Evolutionary conservation across 495 filamentous ascomycete genomes (phyloP).

Genomic region (Xylaria flabelliformis): DNA sequence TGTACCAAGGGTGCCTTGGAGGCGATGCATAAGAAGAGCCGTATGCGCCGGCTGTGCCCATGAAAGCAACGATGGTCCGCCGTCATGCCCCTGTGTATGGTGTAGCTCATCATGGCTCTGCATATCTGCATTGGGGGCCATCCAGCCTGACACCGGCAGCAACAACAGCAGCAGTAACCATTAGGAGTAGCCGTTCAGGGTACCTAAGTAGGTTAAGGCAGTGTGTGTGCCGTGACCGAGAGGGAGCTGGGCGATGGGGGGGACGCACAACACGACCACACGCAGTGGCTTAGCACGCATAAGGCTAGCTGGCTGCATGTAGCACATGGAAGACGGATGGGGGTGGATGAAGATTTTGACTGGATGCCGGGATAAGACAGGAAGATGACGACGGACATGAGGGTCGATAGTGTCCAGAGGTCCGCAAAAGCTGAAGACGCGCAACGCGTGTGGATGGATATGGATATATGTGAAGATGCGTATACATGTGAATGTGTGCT

Average conservation of each 20-base stretch:
- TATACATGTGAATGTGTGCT: slow-evolving; percentile 20
- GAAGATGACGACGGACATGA: not conserved
- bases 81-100: slow-evolving; percentile 17
- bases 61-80: slow-evolving; percentile 18
- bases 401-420: not conserved
- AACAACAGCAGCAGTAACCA: not conserved
- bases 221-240: too few relatives aligned
- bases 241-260: slow-evolving; percentile 12
- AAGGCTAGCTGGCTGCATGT: slow-evolving; percentile 25
- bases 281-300: slow-evolving; percentile 1
- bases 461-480: slow-evolving; percentile 12
- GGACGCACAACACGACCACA: slow-evolving; percentile 16
- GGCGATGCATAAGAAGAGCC: slow-evolving; percentile 22
- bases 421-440: slow-evolving; percentile 20
- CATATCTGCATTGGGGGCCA: slow-evolving; percentile 23
- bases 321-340: slow-evolving; percentile 21
- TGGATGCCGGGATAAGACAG: slow-evolving; percentile 8
- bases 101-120: slow-evolving; percentile 23
- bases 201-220: not conserved
- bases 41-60: slow-evolving; percentile 10
- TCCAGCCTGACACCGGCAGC: slow-evolving; percentile 11
- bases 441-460: slow-evolving; percentile 20
- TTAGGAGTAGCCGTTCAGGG: not conserved
- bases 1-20: slow-evolving; percentile 23
- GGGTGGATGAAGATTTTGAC: not conserved